Conservation (phyloP, 306 rosid genomes). For the Echinosophora koreensis region DNA sequence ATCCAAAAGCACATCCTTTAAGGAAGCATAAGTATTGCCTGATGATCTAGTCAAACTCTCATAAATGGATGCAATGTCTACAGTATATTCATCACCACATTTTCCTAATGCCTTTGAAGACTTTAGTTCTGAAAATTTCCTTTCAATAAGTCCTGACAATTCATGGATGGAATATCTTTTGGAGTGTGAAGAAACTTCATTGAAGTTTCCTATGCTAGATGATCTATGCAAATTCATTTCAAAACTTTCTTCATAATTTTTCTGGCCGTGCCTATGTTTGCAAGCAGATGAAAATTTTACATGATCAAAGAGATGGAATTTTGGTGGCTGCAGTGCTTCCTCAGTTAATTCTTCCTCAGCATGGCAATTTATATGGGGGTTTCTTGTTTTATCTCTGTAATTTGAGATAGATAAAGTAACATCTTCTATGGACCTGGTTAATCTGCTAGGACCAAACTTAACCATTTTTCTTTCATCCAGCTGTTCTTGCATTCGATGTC, state of each 20-base stretch:
- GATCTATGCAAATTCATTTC: constrained; percentile 46
- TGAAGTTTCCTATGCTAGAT: constrained; percentile 45
- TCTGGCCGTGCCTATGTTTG: constrained; percentile 48
- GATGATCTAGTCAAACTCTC: constrained; percentile 64
- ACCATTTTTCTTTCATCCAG: constrained; percentile 42
- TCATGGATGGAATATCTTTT: constrained; percentile 56
- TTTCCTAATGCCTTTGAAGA: constrained; percentile 62
- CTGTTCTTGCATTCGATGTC: constrained; percentile 44
- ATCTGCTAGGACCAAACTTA: constrained; percentile 50
- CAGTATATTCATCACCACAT: constrained; percentile 60
- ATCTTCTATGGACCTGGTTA: constrained; percentile 46
- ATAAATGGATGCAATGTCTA: constrained; percentile 67
- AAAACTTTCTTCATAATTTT: constrained; percentile 49
- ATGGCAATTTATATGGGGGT: constrained; percentile 40
- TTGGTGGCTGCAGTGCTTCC: constrained; percentile 46
- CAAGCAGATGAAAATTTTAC: constrained; percentile 44
- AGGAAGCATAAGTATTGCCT: constrained; percentile 53
- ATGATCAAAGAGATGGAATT: constrained; percentile 56
- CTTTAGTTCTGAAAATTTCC: constrained; percentile 53
- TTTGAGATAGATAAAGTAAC: constrained; percentile 48
- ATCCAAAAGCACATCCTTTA: constrained; percentile 82
- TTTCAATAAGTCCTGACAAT: constrained; percentile 50
- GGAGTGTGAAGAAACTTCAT: constrained; percentile 52
- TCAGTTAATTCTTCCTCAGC: constrained; percentile 55
- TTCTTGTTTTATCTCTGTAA: constrained; percentile 47